Conservation (phyloP, 2,329 filamentous ascomycete species). For the Trichoderma cornu-damae region DNA sequence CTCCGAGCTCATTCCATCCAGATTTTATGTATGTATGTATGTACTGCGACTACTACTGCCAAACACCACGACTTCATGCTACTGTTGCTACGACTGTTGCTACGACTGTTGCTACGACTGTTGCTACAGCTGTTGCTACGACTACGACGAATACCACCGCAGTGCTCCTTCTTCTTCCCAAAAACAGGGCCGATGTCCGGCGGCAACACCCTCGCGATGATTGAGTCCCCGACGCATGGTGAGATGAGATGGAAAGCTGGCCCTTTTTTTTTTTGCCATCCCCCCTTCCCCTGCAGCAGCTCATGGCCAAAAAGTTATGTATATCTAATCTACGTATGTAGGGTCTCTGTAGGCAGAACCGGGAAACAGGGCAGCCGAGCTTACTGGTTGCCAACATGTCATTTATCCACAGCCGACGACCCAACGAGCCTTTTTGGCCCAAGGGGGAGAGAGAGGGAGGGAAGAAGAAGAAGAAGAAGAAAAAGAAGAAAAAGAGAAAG, state of each 20-base stretch:
- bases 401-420: not conserved
- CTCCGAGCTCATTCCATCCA: too few relatives aligned
- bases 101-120: too few relatives aligned
- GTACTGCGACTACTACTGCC: too few relatives aligned
- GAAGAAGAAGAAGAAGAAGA: not conserved
- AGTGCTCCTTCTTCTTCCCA: too few relatives aligned
- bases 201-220: not conserved
- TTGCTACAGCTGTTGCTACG: too few relatives aligned
- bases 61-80: too few relatives aligned
- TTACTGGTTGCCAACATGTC: constrained; percentile 14
- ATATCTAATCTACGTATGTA: too few relatives aligned
- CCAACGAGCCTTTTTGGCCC: constrained; percentile 1
- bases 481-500: not conserved
- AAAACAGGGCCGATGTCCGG: not conserved
- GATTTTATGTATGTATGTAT: too few relatives aligned
- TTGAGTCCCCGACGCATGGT: not conserved
- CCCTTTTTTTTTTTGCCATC: not conserved
- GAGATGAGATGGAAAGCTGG: not conserved
- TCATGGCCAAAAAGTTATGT: not conserved
- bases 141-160: too few relatives aligned
- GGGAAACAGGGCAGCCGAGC: constrained; percentile 13
- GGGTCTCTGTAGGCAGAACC: too few relatives aligned
- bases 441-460: too few relatives aligned
- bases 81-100: too few relatives aligned
- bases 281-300: not conserved